A percentile compares a stretch with the other conserved stretches of the same genome.
Evolutionary conservation across 83 land plant species (phyloP).

Genomic region (Larix sibirica): DNA sequence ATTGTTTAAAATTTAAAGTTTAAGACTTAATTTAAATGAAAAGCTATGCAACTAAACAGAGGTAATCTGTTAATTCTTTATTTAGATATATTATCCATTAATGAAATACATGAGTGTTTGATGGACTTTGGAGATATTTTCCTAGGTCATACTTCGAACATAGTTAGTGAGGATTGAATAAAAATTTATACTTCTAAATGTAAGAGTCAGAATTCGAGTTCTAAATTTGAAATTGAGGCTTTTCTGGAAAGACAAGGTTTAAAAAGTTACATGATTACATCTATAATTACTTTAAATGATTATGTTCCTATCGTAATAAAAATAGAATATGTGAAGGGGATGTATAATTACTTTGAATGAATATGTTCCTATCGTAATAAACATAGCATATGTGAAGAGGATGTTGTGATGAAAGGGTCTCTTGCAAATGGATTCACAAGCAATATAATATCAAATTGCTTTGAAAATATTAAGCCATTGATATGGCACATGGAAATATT

Average conservation of each 20-base stretch:
- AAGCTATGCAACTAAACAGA: background rate
- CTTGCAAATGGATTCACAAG: slow-evolving; percentile 22
- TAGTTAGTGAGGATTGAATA: background rate
- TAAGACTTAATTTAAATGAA: background rate
- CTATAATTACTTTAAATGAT: slow-evolving; percentile 60
- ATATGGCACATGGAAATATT: background rate
- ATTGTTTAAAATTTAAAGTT: no score
- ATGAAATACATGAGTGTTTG: background rate
- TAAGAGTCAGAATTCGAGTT: background rate
- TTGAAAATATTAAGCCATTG: background rate
- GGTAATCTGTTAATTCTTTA: background rate
- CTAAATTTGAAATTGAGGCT: background rate
- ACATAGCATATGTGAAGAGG: slow-evolving; percentile 61
- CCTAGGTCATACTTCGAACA: background rate
- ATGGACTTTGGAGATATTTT: no score
- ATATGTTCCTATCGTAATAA: no score
- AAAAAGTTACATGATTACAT: slow-evolving; percentile 38
- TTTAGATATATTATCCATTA: background rate
- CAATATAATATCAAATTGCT: slow-evolving; percentile 2
- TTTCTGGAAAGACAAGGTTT: background rate
- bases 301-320: slow-evolving; percentile 63
- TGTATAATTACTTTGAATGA: no score
- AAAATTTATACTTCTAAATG: background rate
- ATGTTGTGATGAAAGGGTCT: slow-evolving; percentile 44
- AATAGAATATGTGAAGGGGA: no score